phyloP scores from a whole-genome alignment of 306 rosid genomes.

The Castanea sativa region DNA sequence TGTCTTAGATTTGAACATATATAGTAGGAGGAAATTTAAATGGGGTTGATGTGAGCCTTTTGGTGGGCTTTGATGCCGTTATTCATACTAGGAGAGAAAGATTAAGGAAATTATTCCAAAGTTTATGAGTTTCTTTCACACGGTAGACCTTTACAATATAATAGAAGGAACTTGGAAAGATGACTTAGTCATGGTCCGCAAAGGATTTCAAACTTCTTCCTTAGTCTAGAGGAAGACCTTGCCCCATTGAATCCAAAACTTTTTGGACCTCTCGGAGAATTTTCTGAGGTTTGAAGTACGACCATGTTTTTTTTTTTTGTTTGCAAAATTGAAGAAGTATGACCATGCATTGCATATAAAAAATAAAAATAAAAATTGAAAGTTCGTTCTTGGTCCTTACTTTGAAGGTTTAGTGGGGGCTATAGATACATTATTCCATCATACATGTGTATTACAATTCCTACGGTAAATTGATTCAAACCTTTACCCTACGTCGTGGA shows the following conservation, averaged over 20 bases:
- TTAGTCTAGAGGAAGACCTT: slow-evolving; percentile 47
- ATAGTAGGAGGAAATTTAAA: background rate
- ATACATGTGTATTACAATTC: background rate
- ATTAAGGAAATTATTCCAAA: background rate
- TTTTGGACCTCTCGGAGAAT: slow-evolving; percentile 21
- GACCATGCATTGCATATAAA: background rate
- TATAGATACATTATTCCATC: background rate
- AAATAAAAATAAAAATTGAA: too few species aligned
- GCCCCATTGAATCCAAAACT: slow-evolving; percentile 46
- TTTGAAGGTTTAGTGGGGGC: background rate
- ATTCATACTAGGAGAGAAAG: background rate
- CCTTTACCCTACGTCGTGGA: slow-evolving; percentile 11
- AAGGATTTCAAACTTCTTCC: slow-evolving; percentile 31
- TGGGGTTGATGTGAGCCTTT: slow-evolving; percentile 6
- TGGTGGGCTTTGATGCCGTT: slow-evolving; percentile 29
- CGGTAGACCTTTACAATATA: slow-evolving; percentile 20
- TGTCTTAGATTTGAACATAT: slow-evolving; percentile 14
- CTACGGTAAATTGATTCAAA: background rate
- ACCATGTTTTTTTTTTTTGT: too few species aligned
- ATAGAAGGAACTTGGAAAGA: slow-evolving; percentile 7
- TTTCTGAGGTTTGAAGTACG: slow-evolving; percentile 33
- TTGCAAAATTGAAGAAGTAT: background rate
- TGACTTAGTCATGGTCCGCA: slow-evolving; percentile 65
- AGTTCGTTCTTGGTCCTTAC: background rate
- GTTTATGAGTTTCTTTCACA: slow-evolving; percentile 30